Base-by-base conservation (phyloP, 352 stramenopile genomes). In the Globisporangium abappressorium region DNA sequence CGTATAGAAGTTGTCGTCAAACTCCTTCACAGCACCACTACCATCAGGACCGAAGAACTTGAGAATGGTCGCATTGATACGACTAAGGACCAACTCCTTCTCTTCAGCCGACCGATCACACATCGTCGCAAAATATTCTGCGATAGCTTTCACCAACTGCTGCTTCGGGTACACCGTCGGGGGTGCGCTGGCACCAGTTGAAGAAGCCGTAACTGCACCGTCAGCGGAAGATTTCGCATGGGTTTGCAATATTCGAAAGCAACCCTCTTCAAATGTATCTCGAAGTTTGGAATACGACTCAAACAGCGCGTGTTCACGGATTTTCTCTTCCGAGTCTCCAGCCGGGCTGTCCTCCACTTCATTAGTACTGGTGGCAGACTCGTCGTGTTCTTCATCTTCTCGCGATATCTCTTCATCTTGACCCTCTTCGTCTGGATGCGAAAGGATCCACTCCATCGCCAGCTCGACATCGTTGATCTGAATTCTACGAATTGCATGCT, bases 371-470 rank as follows among this genome's bases (percentile, higher is more conserved):
- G 60, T 33, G 1, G 15, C 20, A 46, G 59, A 51, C 4, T 60
- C 70, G 64, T 67, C 58, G n/a, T 75, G 70, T 1, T 79, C 72
- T 28, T 63, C 61, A 9, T 70, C 68, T 26, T 82, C 73, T 47
- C 74, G 67, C 12, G 70, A 63, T 30, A 73, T 69, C 24, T 57
- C 64, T 53, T 79, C 68, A 14, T 78, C 72, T 20, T 83, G 67
- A 28, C 60, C 69, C n/a, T 87, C 81, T 28, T 90, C 78, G 51
- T 93, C 84, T 30, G 94, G 94, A 76, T 99, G 90, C 6, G 87
- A 82, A 22, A 99, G 66, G 33, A 98, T 92, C 84, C 97, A 99
- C 70, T 99, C 96, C 95, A 99, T 98, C 1, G 92, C 97, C 46
- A 99, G 71, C 70, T 99, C 96, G 3, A 99, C 80, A 60, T 95